These are phyloP conservation scores for Udeniomyces megalosporus DNA, from an alignment of 768 basidiomycete species.

Conservation along the genomic window DNA sequence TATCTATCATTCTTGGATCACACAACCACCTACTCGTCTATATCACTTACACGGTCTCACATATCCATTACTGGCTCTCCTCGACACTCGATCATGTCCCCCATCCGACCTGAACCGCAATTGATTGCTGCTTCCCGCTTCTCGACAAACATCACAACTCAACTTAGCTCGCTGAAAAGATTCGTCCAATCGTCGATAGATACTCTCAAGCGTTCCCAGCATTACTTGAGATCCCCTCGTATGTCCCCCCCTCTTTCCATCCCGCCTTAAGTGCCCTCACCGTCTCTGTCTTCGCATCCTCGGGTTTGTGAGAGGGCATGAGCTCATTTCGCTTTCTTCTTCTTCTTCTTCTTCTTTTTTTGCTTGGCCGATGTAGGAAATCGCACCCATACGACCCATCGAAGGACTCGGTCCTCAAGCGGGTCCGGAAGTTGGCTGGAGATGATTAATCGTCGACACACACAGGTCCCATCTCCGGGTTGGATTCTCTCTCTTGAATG, in stretches of 20 bases:
- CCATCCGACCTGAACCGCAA: no score
- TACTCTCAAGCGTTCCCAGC: conserved; percentile 95
- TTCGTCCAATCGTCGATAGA: conserved; percentile 80
- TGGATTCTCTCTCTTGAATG: no score
- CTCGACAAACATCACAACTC: background rate
- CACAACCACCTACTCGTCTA: no score
- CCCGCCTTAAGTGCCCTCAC: background rate
- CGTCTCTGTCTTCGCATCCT: background rate
- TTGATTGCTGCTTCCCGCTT: no score
- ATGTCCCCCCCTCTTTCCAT: conserved; percentile 22
- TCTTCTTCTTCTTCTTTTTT: background rate
- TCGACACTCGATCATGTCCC: no score
- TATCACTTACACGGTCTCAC: no score
- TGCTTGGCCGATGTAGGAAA: background rate
- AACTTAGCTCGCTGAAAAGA: conserved; percentile 82
- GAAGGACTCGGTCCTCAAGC: conserved; percentile 88
- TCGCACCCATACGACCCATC: conserved; percentile 46
- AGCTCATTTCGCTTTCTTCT: background rate
- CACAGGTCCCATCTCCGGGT: no score
- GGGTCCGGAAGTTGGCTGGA: conserved; percentile 57
- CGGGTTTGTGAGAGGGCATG: background rate
- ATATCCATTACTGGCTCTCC: no score
- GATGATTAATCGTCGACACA: background rate
- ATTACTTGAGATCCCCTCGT: conserved; percentile 94
- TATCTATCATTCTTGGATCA: background rate